Conservation (phyloP, 2,329 filamentous ascomycete genomes). For the Colletotrichum sp. region DNA sequence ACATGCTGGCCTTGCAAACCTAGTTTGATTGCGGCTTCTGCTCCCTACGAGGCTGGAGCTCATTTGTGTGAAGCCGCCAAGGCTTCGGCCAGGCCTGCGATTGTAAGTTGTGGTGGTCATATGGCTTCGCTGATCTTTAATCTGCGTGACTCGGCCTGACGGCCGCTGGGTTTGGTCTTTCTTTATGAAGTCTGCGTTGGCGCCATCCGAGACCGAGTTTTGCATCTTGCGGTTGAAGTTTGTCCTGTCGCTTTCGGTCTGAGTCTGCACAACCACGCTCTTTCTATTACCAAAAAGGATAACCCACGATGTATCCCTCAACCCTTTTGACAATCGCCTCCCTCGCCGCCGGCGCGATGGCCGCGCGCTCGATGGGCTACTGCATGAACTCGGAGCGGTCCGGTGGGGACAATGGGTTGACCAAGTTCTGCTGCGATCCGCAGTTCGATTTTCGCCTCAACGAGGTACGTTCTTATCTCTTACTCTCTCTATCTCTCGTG, state of each 20-base stretch:
- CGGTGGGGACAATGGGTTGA: neutral
- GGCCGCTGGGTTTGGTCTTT: neutral
- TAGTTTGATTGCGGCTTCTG: neutral
- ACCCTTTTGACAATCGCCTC: fast-evolving
- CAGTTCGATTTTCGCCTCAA: neutral
- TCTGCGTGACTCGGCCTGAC: neutral
- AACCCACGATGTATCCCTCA: neutral
- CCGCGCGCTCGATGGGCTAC: neutral
- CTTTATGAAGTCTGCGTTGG: neutral
- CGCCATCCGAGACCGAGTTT: neutral
- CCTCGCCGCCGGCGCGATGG: neutral
- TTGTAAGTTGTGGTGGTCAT: neutral
- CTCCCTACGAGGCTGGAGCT: neutral
- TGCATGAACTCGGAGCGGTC: neutral
- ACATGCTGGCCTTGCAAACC: neutral
- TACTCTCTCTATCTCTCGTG: no score
- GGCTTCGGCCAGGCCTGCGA: neutral
- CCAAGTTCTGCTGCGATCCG: neutral
- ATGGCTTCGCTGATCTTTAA: neutral
- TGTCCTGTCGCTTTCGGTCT: neutral
- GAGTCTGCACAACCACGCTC: neutral
- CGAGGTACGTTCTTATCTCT: no score
- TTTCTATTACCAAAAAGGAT: neutral
- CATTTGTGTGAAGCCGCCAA: neutral
- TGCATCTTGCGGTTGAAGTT: neutral